A percentile compares a stretch with the other conserved stretches of the same genome.
These are phyloP conservation scores for Emericellopsis cladophorae DNA, from an alignment of 2,329 filamentous ascomycete species.

Conservation along the genomic window DNA sequence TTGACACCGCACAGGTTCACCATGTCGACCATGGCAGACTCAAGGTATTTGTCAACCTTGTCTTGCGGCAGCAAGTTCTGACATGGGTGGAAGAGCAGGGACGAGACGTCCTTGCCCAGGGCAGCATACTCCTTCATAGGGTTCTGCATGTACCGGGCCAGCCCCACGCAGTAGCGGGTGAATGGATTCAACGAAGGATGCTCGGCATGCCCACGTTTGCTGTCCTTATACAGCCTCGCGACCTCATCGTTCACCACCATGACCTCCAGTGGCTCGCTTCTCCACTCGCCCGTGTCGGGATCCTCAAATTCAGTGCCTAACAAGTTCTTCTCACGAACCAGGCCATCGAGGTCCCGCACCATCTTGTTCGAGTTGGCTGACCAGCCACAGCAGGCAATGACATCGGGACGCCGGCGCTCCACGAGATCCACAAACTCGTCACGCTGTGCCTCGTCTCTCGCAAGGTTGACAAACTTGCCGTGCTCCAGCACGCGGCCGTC, in stretches of 20 bases:
- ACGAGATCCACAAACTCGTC: constrained; percentile 69
- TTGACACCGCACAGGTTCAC: constrained; percentile 95
- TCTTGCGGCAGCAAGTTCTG: constrained; percentile 83
- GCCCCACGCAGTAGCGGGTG: constrained; percentile 76
- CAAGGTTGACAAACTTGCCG: constrained; percentile 73
- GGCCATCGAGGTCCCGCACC: constrained; percentile 65
- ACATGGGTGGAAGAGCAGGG: constrained; percentile 78
- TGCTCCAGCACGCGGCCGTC: constrained; percentile 82
- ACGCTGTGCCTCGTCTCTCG: constrained; percentile 52
- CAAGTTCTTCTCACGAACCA: constrained; percentile 67
- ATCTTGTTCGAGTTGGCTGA: constrained; percentile 77
- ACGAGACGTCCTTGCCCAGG: constrained; percentile 75
- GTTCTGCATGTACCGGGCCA: constrained; percentile 88
- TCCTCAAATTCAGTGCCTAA: constrained; percentile 75
- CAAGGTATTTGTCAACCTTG: constrained; percentile 72
- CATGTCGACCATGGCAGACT: constrained; percentile 97
- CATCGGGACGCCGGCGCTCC: constrained; percentile 71
- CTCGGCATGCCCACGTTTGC: constrained; percentile 63
- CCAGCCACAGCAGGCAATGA: constrained; percentile 81
- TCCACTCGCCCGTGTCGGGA: constrained; percentile 59
- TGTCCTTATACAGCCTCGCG: constrained; percentile 90
- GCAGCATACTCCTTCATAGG: constrained; percentile 95
- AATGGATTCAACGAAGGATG: constrained; percentile 70
- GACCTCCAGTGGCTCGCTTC: constrained; percentile 72
- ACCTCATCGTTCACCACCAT: constrained; percentile 94